Evolutionary conservation across 2,329 filamentous ascomycete genomes (phyloP).

Genomic region (Periconia macrospinosa): DNA sequence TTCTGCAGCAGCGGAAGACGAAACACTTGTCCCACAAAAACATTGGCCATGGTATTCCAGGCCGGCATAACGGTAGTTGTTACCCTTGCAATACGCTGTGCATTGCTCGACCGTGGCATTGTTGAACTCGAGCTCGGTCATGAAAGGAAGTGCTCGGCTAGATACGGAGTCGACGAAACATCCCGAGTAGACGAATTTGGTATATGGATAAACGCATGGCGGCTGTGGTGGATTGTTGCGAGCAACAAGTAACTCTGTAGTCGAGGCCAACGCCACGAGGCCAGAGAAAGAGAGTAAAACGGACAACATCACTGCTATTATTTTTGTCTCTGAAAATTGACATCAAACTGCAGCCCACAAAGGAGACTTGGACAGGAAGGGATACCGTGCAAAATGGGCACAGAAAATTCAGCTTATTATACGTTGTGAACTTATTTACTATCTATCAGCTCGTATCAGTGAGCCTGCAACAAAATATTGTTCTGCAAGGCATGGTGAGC

Average conservation of each 20-base stretch:
- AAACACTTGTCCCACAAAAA: slow-evolving; percentile 20
- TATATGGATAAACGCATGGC: slow-evolving; percentile 28
- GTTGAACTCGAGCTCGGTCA: slow-evolving; percentile 23
- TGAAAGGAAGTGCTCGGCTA: slow-evolving; percentile 31
- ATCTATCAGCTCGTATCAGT: slow-evolving; percentile 1
- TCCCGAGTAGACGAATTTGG: slow-evolving; percentile 39
- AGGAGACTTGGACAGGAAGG: background rate
- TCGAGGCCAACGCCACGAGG: background rate
- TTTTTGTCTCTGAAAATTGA: too few relatives aligned
- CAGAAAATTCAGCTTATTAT: background rate
- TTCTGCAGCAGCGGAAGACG: slow-evolving; percentile 9
- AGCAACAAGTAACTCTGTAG: slow-evolving; percentile 4
- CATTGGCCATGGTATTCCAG: slow-evolving; percentile 23
- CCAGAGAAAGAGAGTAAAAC: background rate
- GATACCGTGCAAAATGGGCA: too few relatives aligned
- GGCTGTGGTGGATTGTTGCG: slow-evolving; percentile 18
- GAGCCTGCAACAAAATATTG: slow-evolving; percentile 12
- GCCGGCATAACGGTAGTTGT: slow-evolving; percentile 37
- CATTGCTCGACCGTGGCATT: slow-evolving; percentile 42
- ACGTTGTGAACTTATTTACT: background rate
- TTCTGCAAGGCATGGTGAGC: slow-evolving; percentile 2
- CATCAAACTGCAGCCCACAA: background rate
- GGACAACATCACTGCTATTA: background rate
- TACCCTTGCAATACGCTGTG: slow-evolving; percentile 42
- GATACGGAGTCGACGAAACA: slow-evolving; percentile 33